A percentile compares a stretch with the other conserved stretches of the same genome.
These are phyloP conservation scores for Magnaporthiopsis incrustans DNA, from an alignment of 2,329 filamentous ascomycete genomes.

Conservation along the genomic window DNA sequence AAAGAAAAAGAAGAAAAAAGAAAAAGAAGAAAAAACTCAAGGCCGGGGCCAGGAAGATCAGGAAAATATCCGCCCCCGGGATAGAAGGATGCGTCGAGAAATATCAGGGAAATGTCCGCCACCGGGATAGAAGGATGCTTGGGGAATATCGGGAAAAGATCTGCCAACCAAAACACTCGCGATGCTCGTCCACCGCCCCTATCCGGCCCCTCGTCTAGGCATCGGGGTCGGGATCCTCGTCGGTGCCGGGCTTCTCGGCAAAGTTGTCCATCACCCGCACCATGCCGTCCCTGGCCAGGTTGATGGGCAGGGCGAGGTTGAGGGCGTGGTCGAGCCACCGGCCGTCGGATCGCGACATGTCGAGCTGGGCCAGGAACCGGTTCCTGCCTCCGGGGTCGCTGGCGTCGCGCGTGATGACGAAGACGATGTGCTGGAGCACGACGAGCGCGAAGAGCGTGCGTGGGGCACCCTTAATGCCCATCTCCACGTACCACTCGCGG, in stretches of 20 bases:
- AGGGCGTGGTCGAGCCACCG: constrained; percentile 28
- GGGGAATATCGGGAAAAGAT: background rate
- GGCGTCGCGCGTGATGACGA: constrained; percentile 18
- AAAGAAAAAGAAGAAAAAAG: background rate
- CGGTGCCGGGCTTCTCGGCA: too few relatives aligned
- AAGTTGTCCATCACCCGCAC: constrained; percentile 9
- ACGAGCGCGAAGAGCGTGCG: constrained; percentile 33
- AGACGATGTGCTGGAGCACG: constrained; percentile 41
- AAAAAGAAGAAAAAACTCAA: background rate
- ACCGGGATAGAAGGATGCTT: background rate
- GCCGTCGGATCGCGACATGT: constrained; percentile 22
- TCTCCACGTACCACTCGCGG: constrained; percentile 3
- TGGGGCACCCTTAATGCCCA: constrained; percentile 5
- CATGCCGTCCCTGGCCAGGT: constrained; percentile 21
- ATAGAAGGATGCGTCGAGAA: background rate
- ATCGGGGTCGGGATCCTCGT: constrained; percentile 2
- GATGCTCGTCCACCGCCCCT: background rate
- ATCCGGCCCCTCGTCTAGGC: background rate
- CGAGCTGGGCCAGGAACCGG: constrained; percentile 23
- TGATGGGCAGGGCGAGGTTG: constrained; percentile 26
- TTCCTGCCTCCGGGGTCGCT: constrained; percentile 5
- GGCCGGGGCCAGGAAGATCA: background rate
- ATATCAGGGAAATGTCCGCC: background rate
- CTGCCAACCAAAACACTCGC: background rate
- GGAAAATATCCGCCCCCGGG: too few relatives aligned